Conservation (phyloP, 805 yeast species). For the Metschnikowia continentalis region DNA sequence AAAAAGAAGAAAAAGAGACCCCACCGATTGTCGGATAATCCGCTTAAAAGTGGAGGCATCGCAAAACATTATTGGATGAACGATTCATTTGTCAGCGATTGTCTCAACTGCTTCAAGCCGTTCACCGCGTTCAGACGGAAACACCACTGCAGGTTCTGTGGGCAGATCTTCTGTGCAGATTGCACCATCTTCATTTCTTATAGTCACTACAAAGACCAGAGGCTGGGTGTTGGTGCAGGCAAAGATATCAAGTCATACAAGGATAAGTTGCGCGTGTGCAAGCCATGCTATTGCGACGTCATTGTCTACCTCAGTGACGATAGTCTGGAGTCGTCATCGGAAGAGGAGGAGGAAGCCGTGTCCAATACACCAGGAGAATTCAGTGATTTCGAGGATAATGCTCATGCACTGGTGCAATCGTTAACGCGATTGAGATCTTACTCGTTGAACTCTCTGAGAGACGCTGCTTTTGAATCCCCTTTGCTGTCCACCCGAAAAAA, state of each 20-base stretch:
- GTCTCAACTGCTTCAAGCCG: slow-evolving; percentile 74
- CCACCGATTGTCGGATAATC: slow-evolving; percentile 34
- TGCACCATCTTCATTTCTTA: slow-evolving; percentile 69
- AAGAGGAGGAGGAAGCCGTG: slow-evolving; percentile 15
- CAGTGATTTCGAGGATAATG: neutral
- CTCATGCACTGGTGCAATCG: slow-evolving; percentile 12
- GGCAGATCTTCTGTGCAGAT: slow-evolving; percentile 84
- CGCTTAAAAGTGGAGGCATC: slow-evolving; percentile 48
- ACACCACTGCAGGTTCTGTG: slow-evolving; percentile 95
- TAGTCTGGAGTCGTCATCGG: slow-evolving; percentile 33
- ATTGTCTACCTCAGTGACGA: slow-evolving; percentile 69
- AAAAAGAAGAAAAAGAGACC: slow-evolving; percentile 27
- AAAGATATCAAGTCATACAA: slow-evolving; percentile 36
- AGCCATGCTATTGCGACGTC: slow-evolving; percentile 69
- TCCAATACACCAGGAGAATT: neutral
- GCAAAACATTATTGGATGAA: slow-evolving; percentile 93
- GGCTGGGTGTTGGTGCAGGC: slow-evolving; percentile 17
- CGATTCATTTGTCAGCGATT: slow-evolving; percentile 85
- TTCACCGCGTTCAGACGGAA: slow-evolving; percentile 85
- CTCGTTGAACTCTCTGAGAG: slow-evolving; percentile 25
- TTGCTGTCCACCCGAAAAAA: slow-evolving; percentile 10
- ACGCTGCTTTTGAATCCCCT: slow-evolving; percentile 18
- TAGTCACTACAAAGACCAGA: slow-evolving; percentile 47
- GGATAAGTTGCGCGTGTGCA: slow-evolving; percentile 75
- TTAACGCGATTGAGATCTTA: slow-evolving; percentile 27